Base-by-base conservation (phyloP, 2,329 filamentous ascomycete species). In the Myriosclerotinia duriaeana region DNA sequence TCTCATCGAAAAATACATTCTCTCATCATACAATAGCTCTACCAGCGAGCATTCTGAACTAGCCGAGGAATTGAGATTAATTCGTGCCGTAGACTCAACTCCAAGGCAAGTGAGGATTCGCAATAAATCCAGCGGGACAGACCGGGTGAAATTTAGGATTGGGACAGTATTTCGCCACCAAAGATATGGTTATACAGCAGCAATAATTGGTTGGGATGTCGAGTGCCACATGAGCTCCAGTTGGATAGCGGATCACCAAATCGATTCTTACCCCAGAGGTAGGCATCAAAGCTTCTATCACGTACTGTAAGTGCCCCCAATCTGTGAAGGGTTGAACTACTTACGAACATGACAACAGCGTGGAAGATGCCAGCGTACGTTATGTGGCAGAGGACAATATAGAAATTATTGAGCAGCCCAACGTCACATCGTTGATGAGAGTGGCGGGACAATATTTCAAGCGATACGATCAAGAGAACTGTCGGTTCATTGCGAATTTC, bases 401-500 rank as follows among this genome's bases (percentile, higher is more conserved):
- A 66, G 80, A 87, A 67, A 78, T 88, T n/a, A 79, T 92, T 73
- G 56, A 77, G 62, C 76, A 79, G 71, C 71, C 81, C 44, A 78
- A 89, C 2, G 82, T 84, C 0, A 78, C 84, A n/a, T 78, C 84
- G 34, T 81, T 96, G 69, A 84, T 92, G 74, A 81, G 82, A 55
- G 78, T 91, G 71, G 92, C 93, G 3, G 95, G 95, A 0, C 89
- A 89, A 72, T 92, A 91, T 77, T 98, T 99, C 78, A 96, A 92
- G 78, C 83, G 92, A 53, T 98, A 93, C 82, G 91, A 97, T 77
- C 74, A 77, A 5, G 80, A 79, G 44, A 82, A 78, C 0, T 86
- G 86, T 71, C 82, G 79, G 5, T 99, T 98, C 79, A 83, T 97
- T 42, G 96, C 92, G 72, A 98, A 97, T 77, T 81, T 91, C 64